Base-by-base conservation (phyloP, 108 stramenopile species). In the Nannochloropsis salina region DNA sequence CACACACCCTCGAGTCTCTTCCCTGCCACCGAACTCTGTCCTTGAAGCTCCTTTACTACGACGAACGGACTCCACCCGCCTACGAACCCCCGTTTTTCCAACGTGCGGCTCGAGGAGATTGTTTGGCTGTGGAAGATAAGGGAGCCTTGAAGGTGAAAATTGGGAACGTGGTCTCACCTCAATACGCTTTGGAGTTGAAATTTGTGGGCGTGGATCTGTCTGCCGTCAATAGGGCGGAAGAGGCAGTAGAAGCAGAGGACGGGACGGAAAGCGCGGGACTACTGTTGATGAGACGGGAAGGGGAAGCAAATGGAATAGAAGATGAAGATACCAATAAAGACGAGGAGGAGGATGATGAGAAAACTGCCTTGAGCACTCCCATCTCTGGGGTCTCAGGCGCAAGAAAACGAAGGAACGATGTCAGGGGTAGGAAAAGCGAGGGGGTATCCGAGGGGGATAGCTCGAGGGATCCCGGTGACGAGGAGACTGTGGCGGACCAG, bases 161-260 rank as follows among this genome's bases (percentile, higher is more conserved):
- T n/a, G 82, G 82, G 44, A 9, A 21, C 20, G 44, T 82, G 44
- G 21, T 20, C 15, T 44, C 82, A 3, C 82, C 82, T 15, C 44
- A 82, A 20, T 45, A 82, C 9, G 44, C 42, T 20, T 9, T 82
- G 42, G 44, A 82, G 82, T 45, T 82, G 44, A 82, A 82, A 4
- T 82, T 82, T 82, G 82, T 45, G 20, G 82, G 82, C 8, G 82
- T 82, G 42, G 82, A 82, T 21, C 61, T n/a, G 61, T n/a, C 20
- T 74, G 61, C n/a, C 2, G 61, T 74, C 5, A 6, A n/a, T 15
- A 8, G 61, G 61, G n/a, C 6, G 6, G n/a, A n/a, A n/a, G 61
- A 74, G 5, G 61, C 15, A n/a, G 61, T 15, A 8, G 61, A 74
- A n/a, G 61, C 15, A n/a, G 61, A 74, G 61, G 31, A 31, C 31